Base-by-base conservation (phyloP, 495 filamentous ascomycete genomes). In the Annulohypoxylon stygium region DNA sequence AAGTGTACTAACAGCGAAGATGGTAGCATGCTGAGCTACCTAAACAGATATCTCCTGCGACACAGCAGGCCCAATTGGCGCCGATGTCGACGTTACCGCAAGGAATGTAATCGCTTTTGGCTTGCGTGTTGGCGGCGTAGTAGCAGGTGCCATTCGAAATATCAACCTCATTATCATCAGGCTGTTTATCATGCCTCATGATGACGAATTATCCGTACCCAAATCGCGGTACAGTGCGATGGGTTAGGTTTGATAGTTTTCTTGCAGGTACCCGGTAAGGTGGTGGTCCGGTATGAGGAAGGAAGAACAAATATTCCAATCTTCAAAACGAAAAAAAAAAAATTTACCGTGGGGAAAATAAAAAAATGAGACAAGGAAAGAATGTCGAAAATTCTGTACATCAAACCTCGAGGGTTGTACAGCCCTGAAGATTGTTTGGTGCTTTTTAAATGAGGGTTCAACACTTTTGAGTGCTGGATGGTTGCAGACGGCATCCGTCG, bases 81-180 rank as follows among this genome's bases (percentile, higher is more conserved):
- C 82, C 82, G 26, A 68, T 23, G 3, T 64, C 81, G 20, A 43
- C 73, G 47, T 84, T 83, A 12, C 82, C 82, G 45, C 80, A 83
- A 43, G 81, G 78, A 4, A 83, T 77, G 47, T 78, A 83, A 0
- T 54, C 41, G 0, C 58, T 7, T 2, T 62, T 45, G 1, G 70
- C 11, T 16, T 51, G 4, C 6, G 53, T 48, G 5, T 64, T 63
- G 4, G 30, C 39, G n/a, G 57, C 66, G 7, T 50, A 78, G 48
- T 73, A 81, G 69, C 82, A 84, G 43, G 78, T 79, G 36, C 82
- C 82, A 30, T 82, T 81, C 43, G 79, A 81, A 58, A 82, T 76
- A 43, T 64, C 36, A 0, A 59, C 39, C 16, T 43, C 55, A 43
- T 30, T 30, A 5, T 1, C 26, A 10, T 33, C 20, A 23, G 20